A percentile compares a stretch with the other conserved stretches of the same genome.
Conservation (phyloP, 1,139 yeast genomes). For the Geotrichum australiense region DNA sequence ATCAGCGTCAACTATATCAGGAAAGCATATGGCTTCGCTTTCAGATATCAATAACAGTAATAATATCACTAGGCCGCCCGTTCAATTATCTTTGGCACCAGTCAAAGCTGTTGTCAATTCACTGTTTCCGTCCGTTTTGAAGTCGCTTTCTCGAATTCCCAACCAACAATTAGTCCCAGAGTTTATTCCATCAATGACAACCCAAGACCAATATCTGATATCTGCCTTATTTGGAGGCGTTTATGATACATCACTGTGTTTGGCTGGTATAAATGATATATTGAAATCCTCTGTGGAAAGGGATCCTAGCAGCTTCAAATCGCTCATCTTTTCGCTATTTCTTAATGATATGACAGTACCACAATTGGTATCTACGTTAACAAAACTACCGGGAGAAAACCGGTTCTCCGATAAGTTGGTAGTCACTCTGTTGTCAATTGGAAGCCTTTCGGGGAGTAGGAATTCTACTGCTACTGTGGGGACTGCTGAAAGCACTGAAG, state of each 20-base stretch:
- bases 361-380: conserved; percentile 5
- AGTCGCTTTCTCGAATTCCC: conserved; percentile 12
- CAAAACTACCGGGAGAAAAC: conserved; percentile 1
- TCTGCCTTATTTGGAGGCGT: conserved; percentile 17
- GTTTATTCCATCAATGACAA: conserved; percentile 8
- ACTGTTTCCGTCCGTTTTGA: conserved; percentile 13
- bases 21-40: no score
- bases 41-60: not conserved
- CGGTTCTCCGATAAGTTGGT: conserved; percentile 5
- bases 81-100: conserved; percentile 10
- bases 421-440: conserved; percentile 9
- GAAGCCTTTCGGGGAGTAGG: conserved; percentile 5
- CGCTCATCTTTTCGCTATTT: conserved; percentile 9
- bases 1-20: not conserved
- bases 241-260: conserved; percentile 10
- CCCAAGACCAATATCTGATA: conserved; percentile 14
- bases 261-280: conserved; percentile 9
- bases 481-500: conserved; percentile 1
- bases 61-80: no score
- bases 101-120: conserved; percentile 12
- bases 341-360: conserved; percentile 6
- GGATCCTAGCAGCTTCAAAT: conserved; percentile 1
- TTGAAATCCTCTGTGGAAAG: conserved; percentile 2
- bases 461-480: not conserved
- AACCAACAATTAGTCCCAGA: conserved; percentile 13